phyloP scores from a whole-genome alignment of 805 yeast species.

The Cyberlindnera subsufficiens region DNA sequence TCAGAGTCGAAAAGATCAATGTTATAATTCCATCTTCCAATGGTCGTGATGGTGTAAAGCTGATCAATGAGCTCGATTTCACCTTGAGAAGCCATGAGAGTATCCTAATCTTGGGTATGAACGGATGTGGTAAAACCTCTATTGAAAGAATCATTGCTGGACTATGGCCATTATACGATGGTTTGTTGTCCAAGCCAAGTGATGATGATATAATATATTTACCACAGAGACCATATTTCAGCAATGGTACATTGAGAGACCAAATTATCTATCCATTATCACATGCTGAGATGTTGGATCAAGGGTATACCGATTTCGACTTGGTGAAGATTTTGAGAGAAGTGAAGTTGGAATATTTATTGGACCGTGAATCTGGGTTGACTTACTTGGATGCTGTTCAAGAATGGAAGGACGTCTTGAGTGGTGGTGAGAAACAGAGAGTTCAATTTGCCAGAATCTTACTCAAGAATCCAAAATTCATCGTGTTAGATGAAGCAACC shows the following conservation, averaged over 20 bases:
- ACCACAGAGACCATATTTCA: conserved; percentile 84
- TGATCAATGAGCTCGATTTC: conserved; percentile 59
- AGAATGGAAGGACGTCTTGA: conserved; percentile 86
- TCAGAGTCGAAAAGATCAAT: conserved; percentile 77
- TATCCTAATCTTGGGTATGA: conserved; percentile 75
- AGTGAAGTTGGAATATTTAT: conserved; percentile 75
- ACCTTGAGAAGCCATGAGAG: conserved; percentile 48
- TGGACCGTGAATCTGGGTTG: conserved; percentile 56
- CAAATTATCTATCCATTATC: conserved; percentile 86
- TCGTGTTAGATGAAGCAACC: conserved; percentile 88
- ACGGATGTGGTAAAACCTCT: conserved; percentile 87
- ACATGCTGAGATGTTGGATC: conserved; percentile 67
- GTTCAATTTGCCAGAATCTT: conserved; percentile 81
- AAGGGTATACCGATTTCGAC: conserved; percentile 66
- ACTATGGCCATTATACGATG: conserved; percentile 85
- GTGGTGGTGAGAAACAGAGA: conserved; percentile 96
- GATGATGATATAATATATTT: conserved; percentile 65
- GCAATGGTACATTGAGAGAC: conserved; percentile 80
- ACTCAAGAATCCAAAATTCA: conserved; percentile 75
- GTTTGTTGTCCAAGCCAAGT: conserved; percentile 75
- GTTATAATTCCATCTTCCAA: conserved; percentile 67
- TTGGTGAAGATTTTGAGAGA: conserved; percentile 61
- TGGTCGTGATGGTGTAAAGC: conserved; percentile 55
- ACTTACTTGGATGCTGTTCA: conserved; percentile 38
- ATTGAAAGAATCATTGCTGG: conserved; percentile 81